Conservation (phyloP, 2,329 filamentous ascomycete species). For the Aspergillus nomiae region DNA sequence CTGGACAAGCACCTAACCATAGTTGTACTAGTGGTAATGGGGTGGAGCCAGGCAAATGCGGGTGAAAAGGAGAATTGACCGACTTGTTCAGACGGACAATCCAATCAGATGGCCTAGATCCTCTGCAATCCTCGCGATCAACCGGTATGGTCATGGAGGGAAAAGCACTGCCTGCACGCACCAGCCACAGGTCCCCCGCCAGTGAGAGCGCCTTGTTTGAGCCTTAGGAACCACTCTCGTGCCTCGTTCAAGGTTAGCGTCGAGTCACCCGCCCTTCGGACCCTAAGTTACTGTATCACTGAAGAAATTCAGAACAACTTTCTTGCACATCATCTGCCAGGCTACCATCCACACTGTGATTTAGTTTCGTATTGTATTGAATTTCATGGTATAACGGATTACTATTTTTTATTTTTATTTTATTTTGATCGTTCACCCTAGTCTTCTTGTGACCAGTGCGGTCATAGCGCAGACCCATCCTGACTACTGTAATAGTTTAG, state of each 20-base stretch:
- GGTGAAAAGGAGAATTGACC: neutral
- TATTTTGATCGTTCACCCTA: neutral
- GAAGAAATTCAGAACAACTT: neutral
- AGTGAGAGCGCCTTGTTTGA: neutral
- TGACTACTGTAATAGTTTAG: neutral
- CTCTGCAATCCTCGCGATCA: neutral
- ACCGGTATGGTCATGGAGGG: conserved; percentile 2
- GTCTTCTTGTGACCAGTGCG: conserved; percentile 21
- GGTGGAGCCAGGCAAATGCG: neutral
- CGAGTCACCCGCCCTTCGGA: conserved; percentile 1
- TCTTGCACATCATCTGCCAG: conserved; percentile 11
- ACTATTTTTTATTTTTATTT: neutral
- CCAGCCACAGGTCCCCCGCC: conserved; percentile 2
- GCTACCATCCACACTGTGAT: conserved; percentile 2
- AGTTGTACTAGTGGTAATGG: neutral
- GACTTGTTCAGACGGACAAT: neutral
- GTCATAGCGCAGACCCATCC: conserved; percentile 15
- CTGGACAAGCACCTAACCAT: neutral
- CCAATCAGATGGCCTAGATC: conserved; percentile 3
- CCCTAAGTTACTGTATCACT: neutral
- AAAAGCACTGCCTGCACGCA: conserved; percentile 7
- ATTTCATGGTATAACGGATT: neutral
- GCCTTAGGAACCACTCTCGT: conserved; percentile 6
- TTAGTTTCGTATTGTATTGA: neutral
- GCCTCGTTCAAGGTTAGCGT: neutral